Base-by-base conservation (phyloP, 495 filamentous ascomycete genomes). In the Penicillium paxilli region DNA sequence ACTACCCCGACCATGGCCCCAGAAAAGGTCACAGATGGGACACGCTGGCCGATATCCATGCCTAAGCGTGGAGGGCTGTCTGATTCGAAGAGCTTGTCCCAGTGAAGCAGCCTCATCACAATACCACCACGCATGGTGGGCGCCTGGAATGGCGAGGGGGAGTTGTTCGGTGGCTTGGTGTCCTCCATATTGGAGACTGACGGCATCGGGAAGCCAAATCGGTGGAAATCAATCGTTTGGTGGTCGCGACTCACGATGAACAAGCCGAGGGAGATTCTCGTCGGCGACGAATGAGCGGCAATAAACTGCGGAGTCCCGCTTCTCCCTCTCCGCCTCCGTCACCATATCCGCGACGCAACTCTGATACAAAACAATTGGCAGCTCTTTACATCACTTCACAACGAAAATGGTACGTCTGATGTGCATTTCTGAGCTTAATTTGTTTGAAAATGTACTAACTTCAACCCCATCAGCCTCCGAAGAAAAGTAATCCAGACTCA, bases 1-100 rank as follows among this genome's bases (percentile, higher is more conserved):
- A 66, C 66, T 52, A 87, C 67, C 16, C 92, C 93, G 24, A 84
- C 72, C 16, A 81, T 35, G 63, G 89, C 87, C 12, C 85, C 83
- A 4, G 83, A 66, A 8, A 76, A 35, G 2, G 80, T 72, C 16
- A 83, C 81, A 44, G 86, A 71, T 20, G 85, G 82, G 21, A 96
- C 74, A 26, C 92, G 89, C 38, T 81, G 51, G 21, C 75, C 57
- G 70, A 79, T 84, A 55, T 80, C 85, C 66, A 87, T 74, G 49
- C 80, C 81, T 44, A 96, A 79, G 25, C 92, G 86, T 2, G 68
- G 74, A 41, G 73, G 68, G 33, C 60, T 64, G 51, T 74, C 69
- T 16, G 71, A 75, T 51, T 76, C 71, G 51, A 75, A 76, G 25
- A 74, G 64, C 52, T 72, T 76, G 58, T 76, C 66, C 71, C 67